Evolutionary conservation across 2,329 filamentous ascomycete species (phyloP), one percentile per base, ranked within the genome.

Genomic region (Chrysoporthe cubensis): DNA sequence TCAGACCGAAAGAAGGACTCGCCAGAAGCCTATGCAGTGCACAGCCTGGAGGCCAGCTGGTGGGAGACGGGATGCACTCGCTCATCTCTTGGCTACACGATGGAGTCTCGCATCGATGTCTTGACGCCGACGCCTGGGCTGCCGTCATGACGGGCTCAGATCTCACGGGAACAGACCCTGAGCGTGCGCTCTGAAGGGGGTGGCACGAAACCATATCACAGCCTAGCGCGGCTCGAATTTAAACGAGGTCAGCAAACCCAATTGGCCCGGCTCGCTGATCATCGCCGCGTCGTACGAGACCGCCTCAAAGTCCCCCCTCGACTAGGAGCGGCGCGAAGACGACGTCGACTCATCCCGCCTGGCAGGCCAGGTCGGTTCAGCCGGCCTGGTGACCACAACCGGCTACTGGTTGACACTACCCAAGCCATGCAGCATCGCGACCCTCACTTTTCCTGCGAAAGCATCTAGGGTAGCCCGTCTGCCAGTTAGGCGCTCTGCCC

Each of bases 221-320:
- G 68, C 59, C 63, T 70, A 70, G 68, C 68, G 68, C 68, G 68
- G 62, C 66, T 64, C 54, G 48, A 60, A 13, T 37, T 65, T 65
- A 66, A 63, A 67, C 66, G 60, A 61, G 42, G 26, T 40, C 34
- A 48, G 46, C 44, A 21, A 42, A 18, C 56, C 52, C 63, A 56
- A 70, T 70, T 70, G 68, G 66, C 62, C 34, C 48, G 16, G 52
- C 34, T 46, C 54, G 60, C 56, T 67, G 68, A 70, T 70, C 66
- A 48, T 50, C 42, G 21, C 40, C 32, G 14, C n/a, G 63, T 65
- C 44, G 54, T 50, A 65, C 63, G 44, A 65, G 54, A 32, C 44
- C 57, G 32, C 40, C 40, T 58, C n/a, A 11, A 48, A 42, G 9
- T 43, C 34, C 46, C 61, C 18, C n/a, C 40, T 63, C 32, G 7